phyloP scores from a whole-genome alignment of 176 grass and related monocot species.

The Zea luxurians region DNA sequence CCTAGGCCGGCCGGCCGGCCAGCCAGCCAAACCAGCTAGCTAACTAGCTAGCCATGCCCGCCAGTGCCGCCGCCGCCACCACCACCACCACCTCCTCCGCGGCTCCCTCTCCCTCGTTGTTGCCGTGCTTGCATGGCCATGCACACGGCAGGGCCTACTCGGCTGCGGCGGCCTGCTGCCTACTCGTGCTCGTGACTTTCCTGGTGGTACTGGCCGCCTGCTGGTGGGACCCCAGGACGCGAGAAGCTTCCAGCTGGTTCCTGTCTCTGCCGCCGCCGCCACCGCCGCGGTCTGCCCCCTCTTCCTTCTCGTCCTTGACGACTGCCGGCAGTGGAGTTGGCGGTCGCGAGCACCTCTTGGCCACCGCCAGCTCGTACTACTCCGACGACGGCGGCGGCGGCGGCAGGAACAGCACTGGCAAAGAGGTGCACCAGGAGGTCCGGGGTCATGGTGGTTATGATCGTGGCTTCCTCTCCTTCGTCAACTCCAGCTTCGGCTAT shows the following conservation, averaged over 20 bases:
- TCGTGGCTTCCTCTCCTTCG: not conserved
- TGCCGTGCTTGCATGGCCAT: slow-evolving; percentile 40
- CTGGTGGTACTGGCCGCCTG: slow-evolving; percentile 25
- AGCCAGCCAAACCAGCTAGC: not conserved
- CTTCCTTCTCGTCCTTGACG: slow-evolving; percentile 17
- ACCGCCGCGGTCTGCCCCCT: not conserved
- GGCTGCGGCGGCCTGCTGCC: slow-evolving; percentile 24
- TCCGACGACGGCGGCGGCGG: not conserved
- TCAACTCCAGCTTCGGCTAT: slow-evolving; percentile 10
- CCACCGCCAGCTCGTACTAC: slow-evolving; percentile 33
- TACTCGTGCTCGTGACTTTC: slow-evolving; percentile 4
- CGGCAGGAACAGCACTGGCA: slow-evolving; percentile 34
- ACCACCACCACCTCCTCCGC: not conserved
- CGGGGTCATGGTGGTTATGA: not conserved
- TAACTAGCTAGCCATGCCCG: slow-evolving; percentile 31
- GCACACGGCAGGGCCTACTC: slow-evolving; percentile 23
- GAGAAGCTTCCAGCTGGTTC: slow-evolving; percentile 41
- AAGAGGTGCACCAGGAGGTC: slow-evolving; percentile 32
- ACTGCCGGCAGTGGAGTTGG: slow-evolving; percentile 35
- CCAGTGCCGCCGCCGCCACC: not conserved
- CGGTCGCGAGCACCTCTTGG: slow-evolving; percentile 31
- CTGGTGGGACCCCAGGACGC: slow-evolving; percentile 41
- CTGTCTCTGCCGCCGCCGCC: slow-evolving; percentile 36
- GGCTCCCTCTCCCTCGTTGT: not conserved
- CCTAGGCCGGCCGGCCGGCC: not conserved